These are phyloP conservation scores for Boletus sp. DNA, from an alignment of 768 basidiomycete species.

Conservation along the genomic window DNA sequence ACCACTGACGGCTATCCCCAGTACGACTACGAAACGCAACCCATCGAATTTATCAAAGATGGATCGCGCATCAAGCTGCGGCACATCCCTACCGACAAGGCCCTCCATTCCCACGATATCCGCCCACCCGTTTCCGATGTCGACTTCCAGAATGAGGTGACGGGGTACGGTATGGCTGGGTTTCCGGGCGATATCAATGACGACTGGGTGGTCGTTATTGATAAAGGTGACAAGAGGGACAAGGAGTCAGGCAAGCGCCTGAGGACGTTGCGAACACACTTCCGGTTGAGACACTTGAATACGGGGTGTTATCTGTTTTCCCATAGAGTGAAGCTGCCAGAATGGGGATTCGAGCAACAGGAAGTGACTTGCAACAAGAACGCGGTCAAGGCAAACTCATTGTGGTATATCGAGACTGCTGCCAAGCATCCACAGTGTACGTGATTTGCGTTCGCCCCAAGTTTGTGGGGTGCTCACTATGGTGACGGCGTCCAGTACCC, in stretches of 20 bases:
- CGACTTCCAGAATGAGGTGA: conserved; percentile 99
- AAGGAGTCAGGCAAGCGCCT: conserved; percentile 65
- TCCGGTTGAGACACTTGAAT: conserved; percentile 78
- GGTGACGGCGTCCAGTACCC: conserved; percentile 49
- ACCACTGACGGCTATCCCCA: conserved; percentile 44
- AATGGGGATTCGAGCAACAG: conserved; percentile 98
- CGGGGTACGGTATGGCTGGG: conserved; percentile 84
- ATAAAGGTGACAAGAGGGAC: conserved; percentile 61
- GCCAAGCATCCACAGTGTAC: conserved; percentile 60
- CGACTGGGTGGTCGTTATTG: conserved; percentile 89
- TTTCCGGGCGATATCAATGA: conserved; percentile 91
- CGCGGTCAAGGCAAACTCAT: conserved; percentile 79
- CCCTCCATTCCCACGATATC: conserved; percentile 91
- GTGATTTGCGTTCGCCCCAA: conserved; percentile 28
- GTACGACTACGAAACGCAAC: conserved; percentile 48
- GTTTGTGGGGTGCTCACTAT: not conserved
- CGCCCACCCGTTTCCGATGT: conserved; percentile 96
- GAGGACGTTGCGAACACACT: conserved; percentile 75
- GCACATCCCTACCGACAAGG: conserved; percentile 77
- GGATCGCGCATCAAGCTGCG: conserved; percentile 75
- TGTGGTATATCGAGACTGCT: conserved; percentile 94
- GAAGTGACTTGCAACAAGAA: conserved; percentile 99
- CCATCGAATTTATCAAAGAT: conserved; percentile 60
- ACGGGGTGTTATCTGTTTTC: conserved; percentile 97
- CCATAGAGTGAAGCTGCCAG: conserved; percentile 95